These are phyloP conservation scores for Phytopythium montanum DNA, from an alignment of 352 stramenopile genomes.

Conservation along the genomic window DNA sequence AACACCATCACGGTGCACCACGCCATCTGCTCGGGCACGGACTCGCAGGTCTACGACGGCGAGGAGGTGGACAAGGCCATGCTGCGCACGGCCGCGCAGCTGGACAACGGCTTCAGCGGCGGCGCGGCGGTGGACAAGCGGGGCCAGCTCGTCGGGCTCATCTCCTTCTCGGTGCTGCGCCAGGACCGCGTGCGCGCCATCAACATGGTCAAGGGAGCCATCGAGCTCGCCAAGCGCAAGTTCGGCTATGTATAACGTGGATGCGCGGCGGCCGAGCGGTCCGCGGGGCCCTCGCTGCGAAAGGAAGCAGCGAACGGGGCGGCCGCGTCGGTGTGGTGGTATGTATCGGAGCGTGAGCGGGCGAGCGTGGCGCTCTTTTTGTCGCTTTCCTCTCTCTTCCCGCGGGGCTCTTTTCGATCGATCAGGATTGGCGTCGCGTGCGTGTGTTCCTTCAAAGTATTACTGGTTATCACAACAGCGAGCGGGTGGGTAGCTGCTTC, in stretches of 20 bases:
- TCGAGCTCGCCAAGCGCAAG: constrained; percentile 78
- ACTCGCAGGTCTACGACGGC: constrained; percentile 83
- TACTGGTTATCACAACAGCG: neutral
- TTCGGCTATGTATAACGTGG: constrained; percentile 55
- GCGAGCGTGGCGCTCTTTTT: neutral
- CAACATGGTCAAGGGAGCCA: constrained; percentile 87
- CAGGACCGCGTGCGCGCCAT: constrained; percentile 86
- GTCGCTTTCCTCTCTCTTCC: constrained; percentile 1
- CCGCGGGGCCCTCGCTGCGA: neutral
- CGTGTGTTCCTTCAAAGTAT: neutral
- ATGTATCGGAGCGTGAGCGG: constrained; percentile 4
- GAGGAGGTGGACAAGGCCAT: constrained; percentile 86
- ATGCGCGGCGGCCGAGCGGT: neutral
- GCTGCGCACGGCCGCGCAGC: constrained; percentile 76
- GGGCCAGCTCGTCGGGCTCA: constrained; percentile 77
- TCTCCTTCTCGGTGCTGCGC: constrained; percentile 83
- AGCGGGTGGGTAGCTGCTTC: no score
- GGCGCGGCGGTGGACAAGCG: constrained; percentile 84
- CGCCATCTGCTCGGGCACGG: constrained; percentile 86
- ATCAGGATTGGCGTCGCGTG: neutral
- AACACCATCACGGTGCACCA: constrained; percentile 90
- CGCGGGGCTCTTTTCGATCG: neutral
- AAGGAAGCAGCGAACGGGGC: constrained; percentile 1
- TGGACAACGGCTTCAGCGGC: constrained; percentile 86
- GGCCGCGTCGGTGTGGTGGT: neutral